These are phyloP conservation scores for Solanum virginianum DNA, from an alignment of 257 asterid genomes.

Conservation along the genomic window DNA sequence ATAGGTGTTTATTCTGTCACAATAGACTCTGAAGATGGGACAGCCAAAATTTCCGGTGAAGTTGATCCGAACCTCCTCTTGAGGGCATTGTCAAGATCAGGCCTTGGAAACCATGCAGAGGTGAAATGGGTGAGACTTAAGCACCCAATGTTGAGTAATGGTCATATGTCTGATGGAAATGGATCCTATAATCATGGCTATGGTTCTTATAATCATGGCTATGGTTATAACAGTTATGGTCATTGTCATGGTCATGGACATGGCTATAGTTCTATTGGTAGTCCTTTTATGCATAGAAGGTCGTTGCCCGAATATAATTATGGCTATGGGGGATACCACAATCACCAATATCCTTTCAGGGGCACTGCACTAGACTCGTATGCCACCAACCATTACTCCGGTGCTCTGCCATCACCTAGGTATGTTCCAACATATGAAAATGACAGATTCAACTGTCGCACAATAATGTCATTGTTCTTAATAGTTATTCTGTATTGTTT, in stretches of 20 bases:
- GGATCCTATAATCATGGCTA: neutral
- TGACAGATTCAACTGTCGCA: neutral
- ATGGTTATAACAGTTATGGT: neutral
- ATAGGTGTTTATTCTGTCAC: constrained; percentile 32
- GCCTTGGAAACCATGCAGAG: constrained; percentile 38
- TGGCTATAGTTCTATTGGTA: neutral
- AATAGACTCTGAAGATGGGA: constrained; percentile 29
- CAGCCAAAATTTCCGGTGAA: constrained; percentile 16
- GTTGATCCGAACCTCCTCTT: constrained; percentile 40
- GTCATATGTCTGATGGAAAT: neutral
- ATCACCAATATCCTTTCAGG: neutral
- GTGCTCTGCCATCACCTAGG: neutral
- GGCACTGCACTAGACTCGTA: neutral
- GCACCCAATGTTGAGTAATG: constrained; percentile 16
- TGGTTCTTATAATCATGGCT: neutral
- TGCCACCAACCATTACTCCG: neutral
- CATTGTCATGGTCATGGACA: neutral
- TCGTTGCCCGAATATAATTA: constrained; percentile 1
- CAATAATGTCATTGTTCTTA: neutral
- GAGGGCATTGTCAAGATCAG: constrained; percentile 21
- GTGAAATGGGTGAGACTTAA: constrained; percentile 25
- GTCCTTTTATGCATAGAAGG: constrained; percentile 2
- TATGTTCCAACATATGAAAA: neutral
- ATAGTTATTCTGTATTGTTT: neutral
- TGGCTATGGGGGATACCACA: neutral